These are phyloP conservation scores for Myxozyma monticola DNA, from an alignment of 805 yeast genomes.

Conservation along the genomic window DNA sequence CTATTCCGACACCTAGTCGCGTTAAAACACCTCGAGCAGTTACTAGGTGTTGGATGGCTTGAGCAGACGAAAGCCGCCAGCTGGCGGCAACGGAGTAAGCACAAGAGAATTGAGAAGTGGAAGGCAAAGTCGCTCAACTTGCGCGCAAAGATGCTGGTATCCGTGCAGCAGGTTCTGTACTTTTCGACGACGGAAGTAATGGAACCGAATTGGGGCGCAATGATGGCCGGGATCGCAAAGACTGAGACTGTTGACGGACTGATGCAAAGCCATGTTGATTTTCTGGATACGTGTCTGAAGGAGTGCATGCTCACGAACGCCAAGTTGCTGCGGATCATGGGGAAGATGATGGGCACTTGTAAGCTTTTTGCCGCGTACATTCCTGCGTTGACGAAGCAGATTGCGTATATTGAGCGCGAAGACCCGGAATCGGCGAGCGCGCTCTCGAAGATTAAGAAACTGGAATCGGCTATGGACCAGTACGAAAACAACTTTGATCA, in stretches of 20 bases:
- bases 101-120: constrained; percentile 35
- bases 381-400: constrained; percentile 54
- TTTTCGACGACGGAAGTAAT: constrained; percentile 62
- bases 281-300: constrained; percentile 61
- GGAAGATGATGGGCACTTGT: constrained; percentile 38
- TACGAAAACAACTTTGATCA: constrained; percentile 45
- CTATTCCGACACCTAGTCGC: constrained; percentile 69
- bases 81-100: constrained; percentile 61
- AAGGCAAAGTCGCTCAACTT: constrained; percentile 37
- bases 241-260: constrained; percentile 47
- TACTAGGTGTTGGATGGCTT: constrained; percentile 67
- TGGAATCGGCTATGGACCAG: constrained; percentile 36
- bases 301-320: constrained; percentile 68
- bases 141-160: constrained; percentile 53
- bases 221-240: constrained; percentile 38
- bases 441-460: constrained; percentile 31
- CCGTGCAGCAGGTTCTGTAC: constrained; percentile 54
- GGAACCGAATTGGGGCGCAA: constrained; percentile 52
- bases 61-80: constrained; percentile 63
- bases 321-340: constrained; percentile 44
- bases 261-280: constrained; percentile 51
- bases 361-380: constrained; percentile 49
- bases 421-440: constrained; percentile 41
- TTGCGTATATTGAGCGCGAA: constrained; percentile 51
- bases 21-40: constrained; percentile 60